These are phyloP conservation scores for Fusarium palustre DNA, from an alignment of 2,329 filamentous ascomycete genomes.

Conservation along the genomic window DNA sequence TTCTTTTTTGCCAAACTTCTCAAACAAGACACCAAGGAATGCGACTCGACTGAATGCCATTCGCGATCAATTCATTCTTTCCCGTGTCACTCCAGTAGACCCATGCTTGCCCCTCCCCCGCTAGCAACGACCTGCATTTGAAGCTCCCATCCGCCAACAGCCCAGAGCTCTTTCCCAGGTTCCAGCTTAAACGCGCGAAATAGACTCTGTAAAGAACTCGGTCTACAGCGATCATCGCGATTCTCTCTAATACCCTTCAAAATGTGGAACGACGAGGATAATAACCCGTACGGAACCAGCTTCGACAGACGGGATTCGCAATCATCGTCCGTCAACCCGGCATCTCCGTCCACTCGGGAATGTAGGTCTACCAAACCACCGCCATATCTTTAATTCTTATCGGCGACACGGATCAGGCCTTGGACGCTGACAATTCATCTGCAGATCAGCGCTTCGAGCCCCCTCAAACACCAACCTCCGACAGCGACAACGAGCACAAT, in stretches of 20 bases:
- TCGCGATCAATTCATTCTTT: slow-evolving; percentile 13
- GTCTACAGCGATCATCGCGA: slow-evolving; percentile 17
- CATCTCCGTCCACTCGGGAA: slow-evolving; percentile 68
- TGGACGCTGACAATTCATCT: slow-evolving; percentile 24
- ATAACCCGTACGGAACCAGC: slow-evolving; percentile 93
- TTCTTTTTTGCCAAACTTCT: not conserved
- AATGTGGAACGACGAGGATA: slow-evolving; percentile 99
- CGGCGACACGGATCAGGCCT: not conserved
- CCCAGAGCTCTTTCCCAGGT: slow-evolving; percentile 29
- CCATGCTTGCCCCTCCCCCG: slow-evolving; percentile 41
- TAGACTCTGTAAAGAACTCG: slow-evolving; percentile 12
- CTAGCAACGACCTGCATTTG: slow-evolving; percentile 38
- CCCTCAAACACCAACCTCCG: slow-evolving; percentile 78
- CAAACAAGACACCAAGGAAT: slow-evolving; percentile 30
- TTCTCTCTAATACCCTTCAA: slow-evolving; percentile 35
- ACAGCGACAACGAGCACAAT: slow-evolving; percentile 69
- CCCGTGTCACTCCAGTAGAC: slow-evolving; percentile 22
- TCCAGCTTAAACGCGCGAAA: slow-evolving; percentile 33
- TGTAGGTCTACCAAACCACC: slow-evolving; percentile 61
- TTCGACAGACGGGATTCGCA: slow-evolving; percentile 89
- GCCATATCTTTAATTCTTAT: slow-evolving; percentile 4
- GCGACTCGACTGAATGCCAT: slow-evolving; percentile 33
- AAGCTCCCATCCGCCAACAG: slow-evolving; percentile 35
- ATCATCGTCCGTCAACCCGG: slow-evolving; percentile 73
- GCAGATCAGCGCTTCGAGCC: slow-evolving; percentile 65